A percentile compares a stretch with the other conserved stretches of the same genome.
These are phyloP conservation scores for Aspergillus persii DNA, from an alignment of 2,329 filamentous ascomycete species.

Conservation along the genomic window DNA sequence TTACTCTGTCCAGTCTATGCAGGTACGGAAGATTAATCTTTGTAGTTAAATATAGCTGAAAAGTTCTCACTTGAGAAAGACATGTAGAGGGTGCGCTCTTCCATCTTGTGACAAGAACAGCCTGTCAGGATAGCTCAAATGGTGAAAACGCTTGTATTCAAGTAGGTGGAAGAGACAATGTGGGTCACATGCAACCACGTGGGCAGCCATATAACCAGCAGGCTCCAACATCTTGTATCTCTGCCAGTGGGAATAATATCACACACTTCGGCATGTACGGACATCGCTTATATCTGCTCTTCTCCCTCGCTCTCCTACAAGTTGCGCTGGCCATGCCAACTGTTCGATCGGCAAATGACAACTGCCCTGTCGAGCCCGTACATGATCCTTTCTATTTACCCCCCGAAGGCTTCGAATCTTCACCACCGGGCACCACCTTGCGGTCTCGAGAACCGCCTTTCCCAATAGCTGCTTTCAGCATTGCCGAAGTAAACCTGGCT, in stretches of 20 bases:
- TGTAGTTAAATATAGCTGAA: too few relatives aligned
- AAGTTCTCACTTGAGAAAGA: too few relatives aligned
- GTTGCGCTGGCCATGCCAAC: conserved; percentile 2
- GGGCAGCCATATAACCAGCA: too few relatives aligned
- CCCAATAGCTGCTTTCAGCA: conserved; percentile 23
- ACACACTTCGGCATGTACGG: background rate
- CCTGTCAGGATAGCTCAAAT: too few relatives aligned
- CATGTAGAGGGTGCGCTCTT: too few relatives aligned
- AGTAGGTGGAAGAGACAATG: too few relatives aligned
- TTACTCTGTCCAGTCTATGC: too few relatives aligned
- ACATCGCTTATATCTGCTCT: conserved; percentile 1
- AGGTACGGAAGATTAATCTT: too few relatives aligned
- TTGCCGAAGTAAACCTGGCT: conserved; percentile 21
- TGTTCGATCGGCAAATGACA: background rate
- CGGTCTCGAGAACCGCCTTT: conserved; percentile 22
- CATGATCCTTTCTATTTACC: conserved; percentile 31
- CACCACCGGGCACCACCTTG: conserved; percentile 27
- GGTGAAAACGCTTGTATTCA: too few relatives aligned
- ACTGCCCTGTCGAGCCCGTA: conserved; percentile 15
- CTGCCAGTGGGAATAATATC: background rate
- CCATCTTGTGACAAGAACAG: too few relatives aligned
- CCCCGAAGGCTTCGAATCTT: conserved; percentile 26
- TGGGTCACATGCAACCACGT: too few relatives aligned
- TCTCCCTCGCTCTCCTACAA: background rate
- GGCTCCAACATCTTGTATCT: background rate